Evolutionary conservation across 495 filamentous ascomycete species (phyloP).

Genomic region (Lentithecium fluviatile): DNA sequence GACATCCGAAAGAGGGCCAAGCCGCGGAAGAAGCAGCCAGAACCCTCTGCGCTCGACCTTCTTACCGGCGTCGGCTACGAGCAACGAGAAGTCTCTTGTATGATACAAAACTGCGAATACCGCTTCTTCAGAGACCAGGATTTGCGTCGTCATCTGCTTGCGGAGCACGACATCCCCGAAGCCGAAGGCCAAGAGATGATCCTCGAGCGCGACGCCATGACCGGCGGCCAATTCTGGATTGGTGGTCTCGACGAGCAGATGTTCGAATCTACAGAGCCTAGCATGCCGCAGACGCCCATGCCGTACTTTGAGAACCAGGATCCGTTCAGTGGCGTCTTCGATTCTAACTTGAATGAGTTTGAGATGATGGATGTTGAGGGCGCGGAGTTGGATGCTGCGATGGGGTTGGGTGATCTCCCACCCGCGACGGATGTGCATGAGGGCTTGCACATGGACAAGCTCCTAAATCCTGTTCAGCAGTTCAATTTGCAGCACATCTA

Average conservation of each 20-base stretch:
- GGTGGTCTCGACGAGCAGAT: slow-evolving; percentile 34
- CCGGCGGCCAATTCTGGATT: slow-evolving; percentile 49
- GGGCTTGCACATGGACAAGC: slow-evolving; percentile 2
- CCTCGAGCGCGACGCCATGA: slow-evolving; percentile 35
- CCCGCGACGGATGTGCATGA: slow-evolving; percentile 12
- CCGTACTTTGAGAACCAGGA: slow-evolving; percentile 8
- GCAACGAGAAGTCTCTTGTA: slow-evolving; percentile 58
- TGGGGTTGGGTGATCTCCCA: slow-evolving; percentile 10
- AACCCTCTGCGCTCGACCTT: slow-evolving; percentile 30
- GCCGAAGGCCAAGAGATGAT: slow-evolving; percentile 50
- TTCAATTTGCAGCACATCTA: background rate
- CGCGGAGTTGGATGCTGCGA: slow-evolving; percentile 15
- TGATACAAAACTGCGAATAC: slow-evolving; percentile 52
- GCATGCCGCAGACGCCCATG: background rate
- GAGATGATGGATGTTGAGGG: slow-evolving; percentile 12
- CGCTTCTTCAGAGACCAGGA: slow-evolving; percentile 69
- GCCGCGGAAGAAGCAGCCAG: slow-evolving; percentile 1
- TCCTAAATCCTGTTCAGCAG: background rate
- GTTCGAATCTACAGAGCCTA: slow-evolving; percentile 3
- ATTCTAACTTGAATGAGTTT: background rate
- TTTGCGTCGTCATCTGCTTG: slow-evolving; percentile 61
- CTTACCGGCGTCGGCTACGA: slow-evolving; percentile 63
- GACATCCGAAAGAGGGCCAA: slow-evolving; percentile 3
- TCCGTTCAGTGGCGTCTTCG: background rate
- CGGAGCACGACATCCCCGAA: slow-evolving; percentile 52